Evolutionary conservation across 257 asterid genomes (phyloP), one percentile per base, ranked within the genome.

Genomic region (Nicotiana sylvestris): DNA sequence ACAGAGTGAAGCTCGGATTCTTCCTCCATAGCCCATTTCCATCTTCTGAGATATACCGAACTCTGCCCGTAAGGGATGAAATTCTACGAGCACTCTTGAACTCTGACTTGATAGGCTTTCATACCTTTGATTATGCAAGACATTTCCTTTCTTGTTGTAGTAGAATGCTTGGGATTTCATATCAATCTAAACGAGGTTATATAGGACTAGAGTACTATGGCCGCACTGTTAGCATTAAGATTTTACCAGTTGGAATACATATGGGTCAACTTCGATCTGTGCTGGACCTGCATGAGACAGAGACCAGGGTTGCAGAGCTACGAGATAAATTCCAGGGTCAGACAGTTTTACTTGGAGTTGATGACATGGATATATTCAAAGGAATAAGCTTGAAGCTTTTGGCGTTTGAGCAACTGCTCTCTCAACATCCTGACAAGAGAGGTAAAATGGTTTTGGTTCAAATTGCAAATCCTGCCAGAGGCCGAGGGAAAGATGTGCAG

Each of bases 381-480:
- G 98, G 98, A 43, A 93, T 93, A 84, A 93, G 93, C 87, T 86
- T 93, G 89, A 93, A 93, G 66, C 95, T 93, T 67, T 82, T 93
- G 55, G 97, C 98, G 25, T 92, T 93, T 43, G 98, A 93, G 87
- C 98, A 92, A 67, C 74, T 93, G 87, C 95, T 93, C 32, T 84
- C 83, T 72, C 93, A 90, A 21, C 88, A 91, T 87, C 95, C 93
- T 30, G 89, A 89, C 21, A 86, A 85, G 86, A 86, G 95, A 60
- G 95, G 96, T 62, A 90, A 90, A 82, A 90, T 93, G 55, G 93
- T 93, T 67, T 77, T 93, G 86, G 91, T 92, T 80, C 97, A 93
- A 83, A 93, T 93, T 77, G 97, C 97, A 3, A 92, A 92, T 82
- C 98, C 98, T 21, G 98, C 98, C n/a, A 87, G 97, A 80, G 97